Evolutionary conservation across 768 basidiomycete genomes (phyloP).

Genomic region (Naganishia randhawae): DNA sequence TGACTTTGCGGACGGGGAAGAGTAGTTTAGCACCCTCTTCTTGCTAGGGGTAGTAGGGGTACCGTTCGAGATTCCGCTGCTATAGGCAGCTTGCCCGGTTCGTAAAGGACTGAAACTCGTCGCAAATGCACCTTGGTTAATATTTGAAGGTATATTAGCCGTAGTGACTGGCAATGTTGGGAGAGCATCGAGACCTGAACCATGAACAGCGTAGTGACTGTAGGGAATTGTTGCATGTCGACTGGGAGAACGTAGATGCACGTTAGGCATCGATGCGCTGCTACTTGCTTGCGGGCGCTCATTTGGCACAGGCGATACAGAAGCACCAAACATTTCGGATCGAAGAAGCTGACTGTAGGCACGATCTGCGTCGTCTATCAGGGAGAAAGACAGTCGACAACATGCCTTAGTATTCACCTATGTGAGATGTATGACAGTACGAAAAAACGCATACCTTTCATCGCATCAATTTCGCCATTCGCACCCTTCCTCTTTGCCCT

Average conservation of each 20-base stretch:
- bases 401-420: background rate
- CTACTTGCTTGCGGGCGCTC: conserved; percentile 61
- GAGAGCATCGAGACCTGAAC: conserved; percentile 37
- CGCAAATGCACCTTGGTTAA: conserved; percentile 40
- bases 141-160: conserved; percentile 40
- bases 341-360: conserved; percentile 54
- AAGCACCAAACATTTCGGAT: conserved; percentile 52
- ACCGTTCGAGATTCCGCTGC: background rate
- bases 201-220: conserved; percentile 20
- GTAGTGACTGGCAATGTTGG: conserved; percentile 44
- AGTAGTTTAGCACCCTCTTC: conserved; percentile 47
- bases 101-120: conserved; percentile 41
- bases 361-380: conserved; percentile 53
- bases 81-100: conserved; percentile 28
- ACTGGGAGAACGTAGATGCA: conserved; percentile 44
- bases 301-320: conserved; percentile 30
- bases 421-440: background rate
- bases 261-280: conserved; percentile 63
- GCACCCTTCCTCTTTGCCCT: conserved; percentile 69
- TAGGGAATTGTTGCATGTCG: conserved; percentile 47
- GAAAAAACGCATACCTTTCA: conserved; percentile 22
- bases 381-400: background rate
- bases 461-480: conserved; percentile 57
- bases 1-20: conserved; percentile 52
- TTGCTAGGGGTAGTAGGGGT: conserved; percentile 47